Evolutionary conservation across 2,329 filamentous ascomycete species (phyloP), one percentile per base, ranked within the genome.

Genomic region (Sarocladium strictum): DNA sequence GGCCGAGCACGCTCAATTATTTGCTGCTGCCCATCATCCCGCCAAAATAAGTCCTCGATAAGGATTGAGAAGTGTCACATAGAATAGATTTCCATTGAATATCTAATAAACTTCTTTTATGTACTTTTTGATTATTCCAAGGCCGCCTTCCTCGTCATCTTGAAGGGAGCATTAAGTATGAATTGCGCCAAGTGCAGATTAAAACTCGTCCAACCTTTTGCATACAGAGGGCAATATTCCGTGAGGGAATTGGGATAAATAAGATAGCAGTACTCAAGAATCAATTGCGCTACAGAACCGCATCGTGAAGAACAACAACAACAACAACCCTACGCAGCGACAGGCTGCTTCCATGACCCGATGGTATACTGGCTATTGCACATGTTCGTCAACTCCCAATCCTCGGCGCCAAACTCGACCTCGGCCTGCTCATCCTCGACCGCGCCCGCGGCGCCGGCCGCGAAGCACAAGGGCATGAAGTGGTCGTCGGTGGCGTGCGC

Each of bases 401-500:
- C 78, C 71, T 86, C 81, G 0, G 81, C 82, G n/a, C 70, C 72
- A 58, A 83, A 61, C 56, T 68, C 64, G 0, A 72, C 76, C 33
- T 66, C 58, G 12, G 67, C 62, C 0, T 67, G 70, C 54, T 71
- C 65, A 63, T 81, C 78, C 23, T 76, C 74, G 53, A 66, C 61
- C 29, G 74, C 74, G 1, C 82, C 76, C 27, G 70, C 75, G 1
- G 76, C 74, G 1, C 83, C 85, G 0, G 83, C 80, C 0, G 84
- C 77, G 67, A 87, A 87, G 61, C 83, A 71, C 2, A 80, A 74
- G 1, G 83, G 71, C 79, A 87, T 86, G 58, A 85, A 87, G 62
- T 88, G 84, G 63, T 88, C 85, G 62, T 89, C 85, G 0, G 85
- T 87, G 0, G 75, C 84, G 67, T 88, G 85, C 0, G 85, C 85